Percentiles rank a stretch among this genome's conserved stretches.
These are phyloP conservation scores for Flueggea neowawraea DNA, from an alignment of 441 rosid species.

Conservation along the genomic window DNA sequence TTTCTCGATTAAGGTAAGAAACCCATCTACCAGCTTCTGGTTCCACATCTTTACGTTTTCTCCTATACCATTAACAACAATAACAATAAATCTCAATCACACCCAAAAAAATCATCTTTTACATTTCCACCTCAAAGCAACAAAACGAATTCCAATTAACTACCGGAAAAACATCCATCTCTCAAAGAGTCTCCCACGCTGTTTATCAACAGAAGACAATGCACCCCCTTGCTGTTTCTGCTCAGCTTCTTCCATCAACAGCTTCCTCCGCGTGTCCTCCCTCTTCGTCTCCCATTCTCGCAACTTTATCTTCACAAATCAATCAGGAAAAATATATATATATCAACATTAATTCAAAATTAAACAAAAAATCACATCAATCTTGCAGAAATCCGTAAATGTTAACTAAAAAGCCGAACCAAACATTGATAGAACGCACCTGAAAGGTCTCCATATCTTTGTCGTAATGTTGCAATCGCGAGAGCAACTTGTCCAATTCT, in stretches of 20 bases:
- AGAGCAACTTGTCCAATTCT: slow-evolving; percentile 60
- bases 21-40: slow-evolving; percentile 98
- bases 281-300: slow-evolving; percentile 81
- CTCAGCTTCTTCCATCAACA: slow-evolving; percentile 83
- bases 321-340: too few relatives aligned
- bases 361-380: background rate
- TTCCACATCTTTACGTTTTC: slow-evolving; percentile 50
- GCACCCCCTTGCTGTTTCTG: slow-evolving; percentile 58
- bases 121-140: too few relatives aligned
- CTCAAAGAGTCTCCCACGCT: slow-evolving; percentile 43
- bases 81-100: too few relatives aligned
- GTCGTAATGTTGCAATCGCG: slow-evolving; percentile 76
- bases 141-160: slow-evolving; percentile 5
- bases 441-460: slow-evolving; percentile 82
- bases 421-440: slow-evolving; percentile 25
- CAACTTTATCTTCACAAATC: slow-evolving; percentile 44
- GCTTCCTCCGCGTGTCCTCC: slow-evolving; percentile 56
- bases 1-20: slow-evolving; percentile 83
- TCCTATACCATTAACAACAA: slow-evolving; percentile 29
- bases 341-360: too few relatives aligned
- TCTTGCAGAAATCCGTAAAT: background rate
- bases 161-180: slow-evolving; percentile 57
- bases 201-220: slow-evolving; percentile 55
- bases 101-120: too few relatives aligned
- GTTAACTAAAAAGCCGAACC: background rate